Conservation (phyloP, 352 stramenopile species). For the Pythium aristosporum region DNA sequence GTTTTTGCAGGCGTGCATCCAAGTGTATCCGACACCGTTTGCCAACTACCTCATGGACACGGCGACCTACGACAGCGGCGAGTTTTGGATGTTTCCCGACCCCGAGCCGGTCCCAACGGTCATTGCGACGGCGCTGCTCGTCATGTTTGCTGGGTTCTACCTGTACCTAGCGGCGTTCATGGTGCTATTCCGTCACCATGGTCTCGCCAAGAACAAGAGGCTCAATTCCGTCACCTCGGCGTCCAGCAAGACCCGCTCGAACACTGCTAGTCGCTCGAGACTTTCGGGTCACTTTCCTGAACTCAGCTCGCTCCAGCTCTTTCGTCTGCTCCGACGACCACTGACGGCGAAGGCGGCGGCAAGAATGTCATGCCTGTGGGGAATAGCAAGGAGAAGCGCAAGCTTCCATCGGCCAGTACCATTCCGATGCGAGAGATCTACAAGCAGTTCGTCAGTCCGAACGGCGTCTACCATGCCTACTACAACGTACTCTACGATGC, state of each 20-base stretch:
- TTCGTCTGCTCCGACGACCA: background rate
- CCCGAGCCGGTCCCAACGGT: constrained; percentile 32
- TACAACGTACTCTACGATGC: constrained; percentile 22
- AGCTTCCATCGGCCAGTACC: background rate
- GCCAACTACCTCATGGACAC: constrained; percentile 45
- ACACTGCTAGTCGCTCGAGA: background rate
- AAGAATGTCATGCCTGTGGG: background rate
- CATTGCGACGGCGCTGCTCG: constrained; percentile 31
- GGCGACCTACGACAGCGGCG: constrained; percentile 37
- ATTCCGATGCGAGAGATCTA: constrained; percentile 11
- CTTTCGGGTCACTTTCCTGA: background rate
- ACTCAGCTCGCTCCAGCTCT: constrained; percentile 6
- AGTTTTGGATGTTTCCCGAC: constrained; percentile 47
- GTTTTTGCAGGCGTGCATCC: constrained; percentile 39
- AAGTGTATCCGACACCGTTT: constrained; percentile 38
- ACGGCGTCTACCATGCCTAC: constrained; percentile 20
- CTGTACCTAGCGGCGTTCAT: constrained; percentile 31
- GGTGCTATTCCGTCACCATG: constrained; percentile 14
- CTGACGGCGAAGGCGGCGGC: background rate
- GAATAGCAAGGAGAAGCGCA: background rate
- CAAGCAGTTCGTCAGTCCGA: constrained; percentile 7
- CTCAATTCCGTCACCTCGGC: background rate
- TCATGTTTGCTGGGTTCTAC: constrained; percentile 36
- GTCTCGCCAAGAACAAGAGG: constrained; percentile 1
- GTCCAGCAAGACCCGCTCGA: background rate